Base-by-base conservation (phyloP, 768 basidiomycete species). In the Tylopilus plumbeoviolaceoides region DNA sequence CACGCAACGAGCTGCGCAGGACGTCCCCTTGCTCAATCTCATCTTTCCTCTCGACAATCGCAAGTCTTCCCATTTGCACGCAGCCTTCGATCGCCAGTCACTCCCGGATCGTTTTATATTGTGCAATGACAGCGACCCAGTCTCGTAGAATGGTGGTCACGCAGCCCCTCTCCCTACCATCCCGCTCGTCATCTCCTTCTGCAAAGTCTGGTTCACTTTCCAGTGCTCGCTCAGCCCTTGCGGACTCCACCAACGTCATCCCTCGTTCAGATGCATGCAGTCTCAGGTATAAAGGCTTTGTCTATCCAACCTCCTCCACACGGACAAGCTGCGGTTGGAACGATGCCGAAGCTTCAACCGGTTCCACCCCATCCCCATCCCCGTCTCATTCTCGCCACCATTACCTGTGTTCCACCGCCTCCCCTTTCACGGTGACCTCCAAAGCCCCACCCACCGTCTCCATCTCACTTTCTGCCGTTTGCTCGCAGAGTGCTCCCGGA, bases 371-470 rank as follows among this genome's bases (percentile, higher is more conserved):
- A 8, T 28, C 43, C 33, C 23, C 50, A 8, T 28, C 43, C 30
- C 33, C 47, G 1, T 23, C 6, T 5, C 42, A 57, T 23, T 23
- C 59, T 48, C 64, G 53, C 18, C 44, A 50, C 15, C 53, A 50
- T 31, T 36, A 47, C 44, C 35, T 45, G 12, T 45, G 55, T 10
- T 31, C 51, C 25, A 23, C 54, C 8, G 35, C 52, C 18, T 59
- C 62, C n/a, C 57, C 52, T 18, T 71, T 63, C 45, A 51, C 43
- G 0, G 54, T 60, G 39, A 50, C 64, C n/a, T 56, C 43, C 51
- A 75, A 75, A 48, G 72, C 72, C 10, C 64, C 66, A 5, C 71
- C 73, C 6, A 75, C 73, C 1, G 67, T 75, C 23, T 74, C 68
- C 7, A 60, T 75, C 42, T 74, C 71, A 0, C 57, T 75, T 43